Conservation (phyloP, 202 grass and related monocot genomes). For the Hordeum pubiflorum region DNA sequence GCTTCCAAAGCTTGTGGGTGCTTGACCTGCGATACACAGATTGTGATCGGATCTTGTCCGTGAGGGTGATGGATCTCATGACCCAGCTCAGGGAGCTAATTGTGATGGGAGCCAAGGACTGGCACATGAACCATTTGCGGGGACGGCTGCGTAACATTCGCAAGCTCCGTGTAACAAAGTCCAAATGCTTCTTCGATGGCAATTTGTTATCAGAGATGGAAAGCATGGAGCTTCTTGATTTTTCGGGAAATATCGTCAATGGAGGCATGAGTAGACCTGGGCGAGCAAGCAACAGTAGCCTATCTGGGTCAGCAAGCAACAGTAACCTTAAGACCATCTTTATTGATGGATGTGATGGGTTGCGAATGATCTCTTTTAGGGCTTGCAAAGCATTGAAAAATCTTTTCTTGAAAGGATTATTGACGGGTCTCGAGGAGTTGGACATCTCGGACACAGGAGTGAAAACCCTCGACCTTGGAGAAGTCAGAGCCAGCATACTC, state of each 20-base stretch:
- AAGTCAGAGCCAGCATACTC: too few relatives aligned
- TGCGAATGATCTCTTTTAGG: not conserved
- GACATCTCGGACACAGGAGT: conserved; percentile 3
- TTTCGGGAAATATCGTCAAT: not conserved
- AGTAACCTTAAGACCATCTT: not conserved
- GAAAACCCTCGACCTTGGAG: not conserved
- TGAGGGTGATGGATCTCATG: not conserved
- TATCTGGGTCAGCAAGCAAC: not conserved
- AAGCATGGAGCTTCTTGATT: not conserved
- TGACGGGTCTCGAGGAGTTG: not conserved
- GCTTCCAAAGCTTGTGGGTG: not conserved
- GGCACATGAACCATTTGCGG: too few relatives aligned
- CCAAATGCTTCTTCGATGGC: too few relatives aligned
- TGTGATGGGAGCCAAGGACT: not conserved
- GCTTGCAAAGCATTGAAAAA: not conserved
- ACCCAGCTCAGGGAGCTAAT: not conserved
- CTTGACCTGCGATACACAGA: not conserved
- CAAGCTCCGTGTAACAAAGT: too few relatives aligned
- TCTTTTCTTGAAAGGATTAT: not conserved
- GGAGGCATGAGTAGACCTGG: not conserved
- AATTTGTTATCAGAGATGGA: not conserved
- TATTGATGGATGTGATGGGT: not conserved
- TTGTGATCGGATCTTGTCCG: not conserved
- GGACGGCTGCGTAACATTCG: too few relatives aligned
- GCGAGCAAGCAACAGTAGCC: not conserved